These are phyloP conservation scores for Excoecaria agallocha DNA, from an alignment of 345 rosid species.

Conservation along the genomic window DNA sequence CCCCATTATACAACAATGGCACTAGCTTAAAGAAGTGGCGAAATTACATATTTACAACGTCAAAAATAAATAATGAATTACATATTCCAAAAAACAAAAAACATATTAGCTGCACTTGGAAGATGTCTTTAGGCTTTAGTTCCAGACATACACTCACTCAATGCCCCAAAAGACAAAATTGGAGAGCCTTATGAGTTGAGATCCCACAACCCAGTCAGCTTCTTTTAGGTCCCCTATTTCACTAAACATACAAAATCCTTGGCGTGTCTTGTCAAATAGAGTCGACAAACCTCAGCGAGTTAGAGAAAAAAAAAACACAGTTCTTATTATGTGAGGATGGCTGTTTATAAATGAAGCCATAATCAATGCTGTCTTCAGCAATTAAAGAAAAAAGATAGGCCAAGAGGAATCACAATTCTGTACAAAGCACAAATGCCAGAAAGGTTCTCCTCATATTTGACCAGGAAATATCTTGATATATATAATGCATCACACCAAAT, in stretches of 20 bases:
- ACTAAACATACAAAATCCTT: background rate
- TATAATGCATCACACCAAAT: background rate
- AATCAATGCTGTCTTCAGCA: conserved; percentile 1
- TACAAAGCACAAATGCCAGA: background rate
- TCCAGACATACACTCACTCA: background rate
- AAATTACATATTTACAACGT: conserved; percentile 19
- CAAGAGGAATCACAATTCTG: conserved; percentile 4
- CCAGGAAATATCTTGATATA: background rate
- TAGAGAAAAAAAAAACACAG: background rate
- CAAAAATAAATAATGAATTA: background rate
- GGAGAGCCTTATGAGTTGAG: conserved; percentile 4
- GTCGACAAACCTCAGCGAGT: conserved; percentile 3
- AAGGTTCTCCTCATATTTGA: background rate
- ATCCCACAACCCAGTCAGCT: background rate
- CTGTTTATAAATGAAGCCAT: conserved; percentile 22
- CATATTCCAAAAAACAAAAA: background rate
- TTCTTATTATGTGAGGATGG: conserved; percentile 18
- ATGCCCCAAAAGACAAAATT: background rate
- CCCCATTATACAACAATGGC: background rate
- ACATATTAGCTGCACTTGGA: background rate
- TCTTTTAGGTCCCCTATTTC: background rate
- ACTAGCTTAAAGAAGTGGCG: background rate
- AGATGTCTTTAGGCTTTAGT: background rate
- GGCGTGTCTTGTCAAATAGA: background rate
- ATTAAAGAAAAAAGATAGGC: background rate